Percentiles rank a stretch among this genome's conserved stretches.
Evolutionary conservation across 2,329 filamentous ascomycete genomes (phyloP).

Genomic region (Ophiocordyceps camponoti-floridani): DNA sequence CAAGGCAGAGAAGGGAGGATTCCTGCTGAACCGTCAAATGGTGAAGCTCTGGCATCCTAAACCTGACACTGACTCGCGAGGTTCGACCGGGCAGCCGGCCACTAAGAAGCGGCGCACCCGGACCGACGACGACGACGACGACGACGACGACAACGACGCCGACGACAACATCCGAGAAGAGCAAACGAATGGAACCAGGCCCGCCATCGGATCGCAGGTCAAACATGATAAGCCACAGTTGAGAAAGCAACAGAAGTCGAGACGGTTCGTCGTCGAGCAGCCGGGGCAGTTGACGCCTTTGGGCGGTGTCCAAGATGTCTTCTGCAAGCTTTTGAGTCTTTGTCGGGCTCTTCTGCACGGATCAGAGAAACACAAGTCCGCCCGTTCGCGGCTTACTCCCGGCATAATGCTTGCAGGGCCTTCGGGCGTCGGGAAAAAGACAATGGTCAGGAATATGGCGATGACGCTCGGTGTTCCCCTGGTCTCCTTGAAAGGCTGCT

Average conservation of each 20-base stretch:
- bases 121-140: constrained; percentile 9
- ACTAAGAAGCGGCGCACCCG: constrained; percentile 17
- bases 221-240: constrained; percentile 10
- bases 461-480: constrained; percentile 56
- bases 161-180: not conserved
- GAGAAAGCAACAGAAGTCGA: constrained; percentile 14
- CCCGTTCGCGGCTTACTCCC: constrained; percentile 4
- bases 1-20: constrained; percentile 15
- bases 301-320: constrained; percentile 12
- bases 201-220: not conserved
- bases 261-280: constrained; percentile 13
- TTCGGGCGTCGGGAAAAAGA: constrained; percentile 64
- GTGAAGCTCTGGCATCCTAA: constrained; percentile 21
- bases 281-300: constrained; percentile 6
- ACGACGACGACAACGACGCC: constrained; percentile 2
- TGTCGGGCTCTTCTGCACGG: constrained; percentile 5
- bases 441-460: constrained; percentile 57
- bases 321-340: constrained; percentile 6
- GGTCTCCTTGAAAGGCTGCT: constrained; percentile 30
- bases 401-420: constrained; percentile 66
- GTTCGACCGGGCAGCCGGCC: constrained; percentile 7
- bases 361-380: constrained; percentile 6
- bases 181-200: constrained; percentile 2
- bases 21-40: constrained; percentile 23
- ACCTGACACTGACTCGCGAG: constrained; percentile 3